phyloP scores from a whole-genome alignment of 2,329 filamentous ascomycete species.

The Sporothrix protearum region DNA sequence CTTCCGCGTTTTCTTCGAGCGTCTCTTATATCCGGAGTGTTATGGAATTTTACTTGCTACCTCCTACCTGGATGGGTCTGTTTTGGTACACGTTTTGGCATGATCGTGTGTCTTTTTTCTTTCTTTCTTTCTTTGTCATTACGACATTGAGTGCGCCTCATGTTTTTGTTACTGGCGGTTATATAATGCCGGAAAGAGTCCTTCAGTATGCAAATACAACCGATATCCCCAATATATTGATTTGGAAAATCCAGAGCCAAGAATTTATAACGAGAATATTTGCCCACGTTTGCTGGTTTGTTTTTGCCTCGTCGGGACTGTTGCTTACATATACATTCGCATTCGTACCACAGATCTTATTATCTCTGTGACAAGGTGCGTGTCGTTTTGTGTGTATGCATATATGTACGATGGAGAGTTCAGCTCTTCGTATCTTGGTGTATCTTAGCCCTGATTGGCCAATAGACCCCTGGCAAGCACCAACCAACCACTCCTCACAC shows the following conservation, averaged over 20 bases:
- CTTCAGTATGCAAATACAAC: neutral
- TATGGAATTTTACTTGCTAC: neutral
- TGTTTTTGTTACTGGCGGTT: neutral
- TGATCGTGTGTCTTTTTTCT: neutral
- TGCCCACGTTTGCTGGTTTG: neutral
- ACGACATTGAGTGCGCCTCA: neutral
- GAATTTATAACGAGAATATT: neutral
- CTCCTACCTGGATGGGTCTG: neutral
- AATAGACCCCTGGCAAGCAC: neutral
- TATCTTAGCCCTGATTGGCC: conserved; percentile 11
- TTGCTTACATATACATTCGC: neutral
- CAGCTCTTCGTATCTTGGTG: no score
- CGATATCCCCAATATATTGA: neutral
- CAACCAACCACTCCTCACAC: neutral
- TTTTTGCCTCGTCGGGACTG: neutral
- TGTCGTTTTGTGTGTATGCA: neutral
- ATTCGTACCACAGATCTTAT: neutral
- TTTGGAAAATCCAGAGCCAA: neutral
- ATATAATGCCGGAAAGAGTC: neutral
- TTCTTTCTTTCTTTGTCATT: neutral
- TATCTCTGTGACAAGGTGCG: neutral
- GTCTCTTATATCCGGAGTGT: neutral
- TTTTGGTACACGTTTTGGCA: neutral
- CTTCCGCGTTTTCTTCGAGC: neutral
- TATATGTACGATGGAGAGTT: no score